Evolutionary conservation across 495 filamentous ascomycete genomes (phyloP).

Genomic region (Podospora comata): DNA sequence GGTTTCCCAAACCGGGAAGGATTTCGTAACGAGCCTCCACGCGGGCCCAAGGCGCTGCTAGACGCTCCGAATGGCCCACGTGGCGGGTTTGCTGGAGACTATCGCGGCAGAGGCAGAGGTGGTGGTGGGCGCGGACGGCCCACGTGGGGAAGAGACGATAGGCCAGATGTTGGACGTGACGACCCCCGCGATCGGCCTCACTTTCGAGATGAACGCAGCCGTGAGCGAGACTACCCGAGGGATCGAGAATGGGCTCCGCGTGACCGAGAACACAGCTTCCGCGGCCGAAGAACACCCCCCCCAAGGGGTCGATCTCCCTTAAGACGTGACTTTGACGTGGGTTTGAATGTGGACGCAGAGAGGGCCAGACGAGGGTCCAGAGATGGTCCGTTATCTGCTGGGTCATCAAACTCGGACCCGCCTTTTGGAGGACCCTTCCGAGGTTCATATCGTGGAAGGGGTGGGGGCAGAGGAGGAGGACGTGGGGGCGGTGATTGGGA

Average conservation of each 20-base stretch:
- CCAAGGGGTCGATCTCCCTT: slow-evolving; percentile 41
- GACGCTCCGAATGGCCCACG: slow-evolving; percentile 61
- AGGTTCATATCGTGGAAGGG: slow-evolving; percentile 46
- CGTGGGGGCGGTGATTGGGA: slow-evolving; percentile 59
- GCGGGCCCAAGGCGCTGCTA: slow-evolving; percentile 66
- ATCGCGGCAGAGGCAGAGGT: slow-evolving; percentile 37
- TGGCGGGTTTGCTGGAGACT: slow-evolving; percentile 48
- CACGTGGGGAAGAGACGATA: slow-evolving; percentile 51
- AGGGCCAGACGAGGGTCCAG: slow-evolving; percentile 51
- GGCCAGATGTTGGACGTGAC: slow-evolving; percentile 56
- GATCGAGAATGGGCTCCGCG: slow-evolving; percentile 21
- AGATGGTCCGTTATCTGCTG: slow-evolving; percentile 62
- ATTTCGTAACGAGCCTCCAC: slow-evolving; percentile 57
- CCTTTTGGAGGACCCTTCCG: slow-evolving; percentile 49
- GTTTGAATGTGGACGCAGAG: slow-evolving; percentile 48
- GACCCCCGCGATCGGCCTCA: slow-evolving; percentile 50
- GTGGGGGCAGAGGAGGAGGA: slow-evolving; percentile 48
- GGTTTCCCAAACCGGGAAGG: slow-evolving; percentile 49
- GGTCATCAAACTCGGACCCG: slow-evolving; percentile 65
- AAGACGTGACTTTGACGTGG: slow-evolving; percentile 38
- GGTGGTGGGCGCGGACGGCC: slow-evolving; percentile 39
- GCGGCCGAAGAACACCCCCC: slow-evolving; percentile 43
- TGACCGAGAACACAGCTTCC: slow-evolving; percentile 40
- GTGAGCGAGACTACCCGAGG: slow-evolving; percentile 25
- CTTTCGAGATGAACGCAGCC: slow-evolving; percentile 49